phyloP scores from a whole-genome alignment of 805 yeast genomes.

The Saturnispora besseyi region DNA sequence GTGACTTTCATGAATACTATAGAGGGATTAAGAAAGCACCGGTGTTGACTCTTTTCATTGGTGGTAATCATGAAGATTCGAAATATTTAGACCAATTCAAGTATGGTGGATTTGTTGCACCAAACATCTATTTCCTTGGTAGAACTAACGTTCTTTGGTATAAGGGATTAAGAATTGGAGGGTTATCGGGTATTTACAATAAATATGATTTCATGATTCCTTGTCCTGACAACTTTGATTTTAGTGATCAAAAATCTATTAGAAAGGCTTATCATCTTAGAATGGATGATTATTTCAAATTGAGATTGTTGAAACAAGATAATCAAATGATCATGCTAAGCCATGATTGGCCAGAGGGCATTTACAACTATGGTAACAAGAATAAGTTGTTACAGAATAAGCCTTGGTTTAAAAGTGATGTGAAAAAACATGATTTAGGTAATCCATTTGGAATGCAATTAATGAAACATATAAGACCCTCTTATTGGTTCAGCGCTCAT shows the following conservation, averaged over 20 bases:
- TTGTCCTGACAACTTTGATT: conserved; percentile 27
- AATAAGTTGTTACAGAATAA: conserved; percentile 43
- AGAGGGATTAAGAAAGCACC: conserved; percentile 57
- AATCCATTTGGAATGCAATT: conserved; percentile 56
- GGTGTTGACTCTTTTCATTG: conserved; percentile 68
- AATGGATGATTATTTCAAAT: conserved; percentile 50
- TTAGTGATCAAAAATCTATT: conserved; percentile 37
- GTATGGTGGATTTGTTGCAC: conserved; percentile 91
- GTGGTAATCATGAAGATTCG: conserved; percentile 94
- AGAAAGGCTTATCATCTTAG: conserved; percentile 69
- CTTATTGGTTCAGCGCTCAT: conserved; percentile 84
- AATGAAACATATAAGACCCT: conserved; percentile 48
- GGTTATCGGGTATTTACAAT: conserved; percentile 79
- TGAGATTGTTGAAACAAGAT: conserved; percentile 32
- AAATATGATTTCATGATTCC: conserved; percentile 36
- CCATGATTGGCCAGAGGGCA: conserved; percentile 94
- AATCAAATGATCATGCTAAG: conserved; percentile 50
- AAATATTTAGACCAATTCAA: conserved; percentile 62
- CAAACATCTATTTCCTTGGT: conserved; percentile 79
- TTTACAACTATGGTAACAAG: conserved; percentile 57
- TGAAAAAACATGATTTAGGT: conserved; percentile 54
- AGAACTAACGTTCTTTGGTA: conserved; percentile 64
- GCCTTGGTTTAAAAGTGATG: conserved; percentile 60
- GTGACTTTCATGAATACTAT: conserved; percentile 76
- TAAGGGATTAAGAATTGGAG: conserved; percentile 69